Percentiles rank a stretch among this genome's conserved stretches.
Conservation (phyloP, 176 grass and related monocot genomes). For the maize (Zea mays) region DNA sequence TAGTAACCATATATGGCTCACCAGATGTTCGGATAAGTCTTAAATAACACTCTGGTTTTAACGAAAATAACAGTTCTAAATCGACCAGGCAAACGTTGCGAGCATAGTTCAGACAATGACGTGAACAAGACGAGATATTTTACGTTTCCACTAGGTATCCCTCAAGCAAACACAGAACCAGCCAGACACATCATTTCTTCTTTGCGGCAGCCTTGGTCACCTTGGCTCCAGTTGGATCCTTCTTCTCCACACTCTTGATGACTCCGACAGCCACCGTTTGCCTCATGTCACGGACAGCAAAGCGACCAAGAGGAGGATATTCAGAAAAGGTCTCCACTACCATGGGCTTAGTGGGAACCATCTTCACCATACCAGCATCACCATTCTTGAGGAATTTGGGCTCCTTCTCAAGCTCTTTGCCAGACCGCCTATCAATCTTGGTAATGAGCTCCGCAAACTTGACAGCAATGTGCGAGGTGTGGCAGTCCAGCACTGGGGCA, state of each 20-base stretch:
- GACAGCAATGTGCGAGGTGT: conserved; percentile 90
- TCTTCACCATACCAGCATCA: conserved; percentile 90
- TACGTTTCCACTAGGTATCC: background rate
- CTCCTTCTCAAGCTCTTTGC: conserved; percentile 88
- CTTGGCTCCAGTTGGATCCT: conserved; percentile 77
- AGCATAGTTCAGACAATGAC: too few relatives aligned
- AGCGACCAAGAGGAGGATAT: conserved; percentile 81
- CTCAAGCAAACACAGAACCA: background rate
- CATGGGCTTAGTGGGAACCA: conserved; percentile 95
- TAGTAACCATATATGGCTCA: too few relatives aligned
- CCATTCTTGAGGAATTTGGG: conserved; percentile 91
- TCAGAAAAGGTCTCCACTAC: conserved; percentile 74
- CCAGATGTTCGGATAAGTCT: too few relatives aligned
- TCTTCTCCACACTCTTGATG: conserved; percentile 82
- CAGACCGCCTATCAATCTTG: conserved; percentile 84
- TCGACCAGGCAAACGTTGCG: too few relatives aligned
- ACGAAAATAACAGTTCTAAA: too few relatives aligned
- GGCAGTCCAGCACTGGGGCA: conserved; percentile 80
- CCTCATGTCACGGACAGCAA: conserved; percentile 77
- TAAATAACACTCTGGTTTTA: too few relatives aligned
- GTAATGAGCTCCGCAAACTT: conserved; percentile 80
- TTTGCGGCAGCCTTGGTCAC: conserved; percentile 84
- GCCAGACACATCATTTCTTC: conserved; percentile 64
- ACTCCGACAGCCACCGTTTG: conserved; percentile 83
- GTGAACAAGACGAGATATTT: too few relatives aligned